Percentiles rank a stretch among this genome's conserved stretches.
These are phyloP conservation scores for Russula sp. DNA, from an alignment of 768 basidiomycete species.

Conservation along the genomic window DNA sequence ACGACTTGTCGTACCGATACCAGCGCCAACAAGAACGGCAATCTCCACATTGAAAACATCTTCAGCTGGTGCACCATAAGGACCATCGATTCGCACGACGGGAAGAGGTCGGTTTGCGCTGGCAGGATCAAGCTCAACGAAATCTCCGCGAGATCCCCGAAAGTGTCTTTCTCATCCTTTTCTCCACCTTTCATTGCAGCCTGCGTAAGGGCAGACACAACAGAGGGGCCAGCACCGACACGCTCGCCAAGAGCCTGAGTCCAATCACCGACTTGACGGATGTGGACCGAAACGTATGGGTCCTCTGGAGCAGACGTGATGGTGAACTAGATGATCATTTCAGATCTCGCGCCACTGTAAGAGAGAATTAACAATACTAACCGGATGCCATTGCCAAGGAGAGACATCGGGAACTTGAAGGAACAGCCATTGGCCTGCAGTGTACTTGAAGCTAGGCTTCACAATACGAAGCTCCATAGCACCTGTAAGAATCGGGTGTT, in stretches of 20 bases:
- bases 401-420: slow-evolving; percentile 86
- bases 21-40: slow-evolving; percentile 88
- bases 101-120: slow-evolving; percentile 57
- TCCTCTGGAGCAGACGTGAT: slow-evolving; percentile 95
- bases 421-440: slow-evolving; percentile 89
- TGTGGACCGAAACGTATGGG: slow-evolving; percentile 86
- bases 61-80: slow-evolving; percentile 91
- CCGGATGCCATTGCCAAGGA: slow-evolving; percentile 90
- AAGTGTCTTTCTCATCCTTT: slow-evolving; percentile 48
- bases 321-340: slow-evolving; percentile 60
- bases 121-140: slow-evolving; percentile 68
- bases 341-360: not conserved
- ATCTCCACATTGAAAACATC: slow-evolving; percentile 85
- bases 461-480: slow-evolving; percentile 92
- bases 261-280: slow-evolving; percentile 92
- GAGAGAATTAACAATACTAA: slow-evolving; percentile 43
- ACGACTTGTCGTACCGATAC: slow-evolving; percentile 62
- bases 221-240: slow-evolving; percentile 75
- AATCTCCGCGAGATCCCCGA: slow-evolving; percentile 62
- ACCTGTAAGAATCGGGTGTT: slow-evolving; percentile 41
- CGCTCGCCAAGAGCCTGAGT: slow-evolving; percentile 81
- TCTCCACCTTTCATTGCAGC: slow-evolving; percentile 75
- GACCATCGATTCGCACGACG: slow-evolving; percentile 77
- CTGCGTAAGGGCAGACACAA: slow-evolving; percentile 74
- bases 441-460: slow-evolving; percentile 91